phyloP scores from a whole-genome alignment of 768 basidiomycete genomes.

The Pulveroboletus sp. region DNA sequence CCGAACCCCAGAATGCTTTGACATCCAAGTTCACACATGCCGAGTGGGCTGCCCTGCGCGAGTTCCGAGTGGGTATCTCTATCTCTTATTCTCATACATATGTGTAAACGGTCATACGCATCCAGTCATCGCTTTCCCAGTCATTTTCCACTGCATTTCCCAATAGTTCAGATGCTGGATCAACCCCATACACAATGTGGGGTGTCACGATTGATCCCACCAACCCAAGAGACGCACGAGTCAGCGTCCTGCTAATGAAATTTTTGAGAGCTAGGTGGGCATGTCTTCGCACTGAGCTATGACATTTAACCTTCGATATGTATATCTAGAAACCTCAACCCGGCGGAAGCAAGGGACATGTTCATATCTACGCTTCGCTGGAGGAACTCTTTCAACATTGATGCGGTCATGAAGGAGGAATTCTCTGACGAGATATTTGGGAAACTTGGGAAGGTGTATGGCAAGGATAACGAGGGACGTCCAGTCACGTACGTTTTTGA shows the following conservation, averaged over 20 bases:
- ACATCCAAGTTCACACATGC: conserved; percentile 63
- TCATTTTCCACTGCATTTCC: conserved; percentile 57
- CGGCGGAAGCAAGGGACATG: conserved; percentile 57
- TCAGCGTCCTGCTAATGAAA: conserved; percentile 76
- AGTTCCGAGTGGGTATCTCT: conserved; percentile 51
- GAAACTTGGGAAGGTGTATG: conserved; percentile 56
- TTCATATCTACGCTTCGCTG: conserved; percentile 64
- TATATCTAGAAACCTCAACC: conserved; percentile 45
- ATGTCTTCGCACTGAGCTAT: neutral
- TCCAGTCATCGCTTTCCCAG: conserved; percentile 40
- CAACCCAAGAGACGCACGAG: conserved; percentile 52
- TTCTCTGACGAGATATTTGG: conserved; percentile 64
- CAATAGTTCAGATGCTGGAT: conserved; percentile 48
- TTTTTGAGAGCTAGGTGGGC: conserved; percentile 70
- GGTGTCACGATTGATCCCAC: conserved; percentile 63
- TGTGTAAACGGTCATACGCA: conserved; percentile 4
- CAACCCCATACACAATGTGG: conserved; percentile 58
- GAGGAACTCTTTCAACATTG: conserved; percentile 63
- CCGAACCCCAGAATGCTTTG: conserved; percentile 64
- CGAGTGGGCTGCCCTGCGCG: conserved; percentile 69
- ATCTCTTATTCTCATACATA: neutral
- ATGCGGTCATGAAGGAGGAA: conserved; percentile 52
- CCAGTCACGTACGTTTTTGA: conserved; percentile 58
- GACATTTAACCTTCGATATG: neutral
- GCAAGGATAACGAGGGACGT: conserved; percentile 63